Evolutionary conservation across 352 stramenopile species (phyloP).

Genomic region (Phytophthora lateralis): DNA sequence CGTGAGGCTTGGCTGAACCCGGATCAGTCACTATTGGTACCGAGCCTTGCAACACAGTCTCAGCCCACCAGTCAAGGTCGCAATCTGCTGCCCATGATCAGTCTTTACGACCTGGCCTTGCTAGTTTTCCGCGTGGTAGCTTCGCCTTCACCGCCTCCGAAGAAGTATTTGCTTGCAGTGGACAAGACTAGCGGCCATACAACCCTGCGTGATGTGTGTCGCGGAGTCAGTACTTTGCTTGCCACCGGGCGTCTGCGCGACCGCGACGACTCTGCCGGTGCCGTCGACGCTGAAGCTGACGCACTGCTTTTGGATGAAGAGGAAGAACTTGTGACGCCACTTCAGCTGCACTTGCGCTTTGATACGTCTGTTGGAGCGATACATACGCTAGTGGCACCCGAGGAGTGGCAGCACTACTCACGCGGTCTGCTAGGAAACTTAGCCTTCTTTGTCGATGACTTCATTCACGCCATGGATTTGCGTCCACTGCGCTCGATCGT

Average conservation of each 20-base stretch:
- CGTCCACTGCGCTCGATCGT: slow-evolving; percentile 74
- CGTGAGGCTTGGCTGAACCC: slow-evolving; percentile 78
- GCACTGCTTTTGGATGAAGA: slow-evolving; percentile 64
- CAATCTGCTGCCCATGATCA: slow-evolving; percentile 86
- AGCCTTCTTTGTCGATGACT: slow-evolving; percentile 72
- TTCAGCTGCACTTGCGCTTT: slow-evolving; percentile 81
- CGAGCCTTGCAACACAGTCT: slow-evolving; percentile 39
- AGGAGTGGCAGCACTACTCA: slow-evolving; percentile 76
- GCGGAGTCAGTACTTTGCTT: slow-evolving; percentile 62
- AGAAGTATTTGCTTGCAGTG: slow-evolving; percentile 72
- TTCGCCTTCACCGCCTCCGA: slow-evolving; percentile 37
- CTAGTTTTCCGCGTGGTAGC: slow-evolving; percentile 54
- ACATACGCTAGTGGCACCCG: slow-evolving; percentile 53
- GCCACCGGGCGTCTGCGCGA: slow-evolving; percentile 55
- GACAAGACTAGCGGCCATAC: slow-evolving; percentile 59
- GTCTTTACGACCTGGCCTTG: slow-evolving; percentile 78
- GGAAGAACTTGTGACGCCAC: slow-evolving; percentile 53
- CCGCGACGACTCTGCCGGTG: slow-evolving; percentile 17
- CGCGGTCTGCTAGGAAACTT: slow-evolving; percentile 69
- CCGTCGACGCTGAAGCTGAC: slow-evolving; percentile 52
- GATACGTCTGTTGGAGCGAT: slow-evolving; percentile 57
- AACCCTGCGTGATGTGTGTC: slow-evolving; percentile 68
- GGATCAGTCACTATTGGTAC: slow-evolving; percentile 56
- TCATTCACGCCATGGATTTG: slow-evolving; percentile 76
- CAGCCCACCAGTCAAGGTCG: slow-evolving; percentile 43